Evolutionary conservation across 176 grass and related monocot species (phyloP), one percentile per base, ranked within the genome.

Genomic region (Puccinellia tenuiflora): DNA sequence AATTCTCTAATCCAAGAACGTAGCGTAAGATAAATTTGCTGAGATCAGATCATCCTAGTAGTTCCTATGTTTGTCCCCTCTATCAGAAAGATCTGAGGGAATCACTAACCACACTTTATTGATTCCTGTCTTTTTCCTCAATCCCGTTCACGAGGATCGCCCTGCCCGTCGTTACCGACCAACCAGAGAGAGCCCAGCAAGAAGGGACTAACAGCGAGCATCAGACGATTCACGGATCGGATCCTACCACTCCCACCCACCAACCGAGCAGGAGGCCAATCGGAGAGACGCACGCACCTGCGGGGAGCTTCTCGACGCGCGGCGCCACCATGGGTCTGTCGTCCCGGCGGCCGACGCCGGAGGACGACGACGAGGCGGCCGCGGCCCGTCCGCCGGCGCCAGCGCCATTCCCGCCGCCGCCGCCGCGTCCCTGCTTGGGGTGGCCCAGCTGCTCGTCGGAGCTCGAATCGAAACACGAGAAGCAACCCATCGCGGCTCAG

Each of bases 381-480:
- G 67, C 43, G 12, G 52, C 80, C 16, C 53, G 56, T 65, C 56
- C 45, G 11, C 73, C 78, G 13, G 2, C 25, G 31, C 57, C 66
- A 62, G 3, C 21, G 39, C 40, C 66, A 54, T 63, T 70, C 9
- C 69, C 68, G 8, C 51, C 73, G 24, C 53, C 83, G 18, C 64
- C 81, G 16, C 33, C 71, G 6, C 29, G 46, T 35, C 69, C 81
- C 29, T 71, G 33, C 30, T 68, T 83, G 3, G 31, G 30, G 76
- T 82, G 57, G 88, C 74, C 70, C 40, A 86, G 73, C 70, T 76
- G 62, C 66, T 83, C 89, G 48, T 76, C 85, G 77, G 77, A 63
- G 47, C 78, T 31, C 46, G 88, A 85, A 78, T 76, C 85, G 85
- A 98, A 95, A 88, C 95, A 98, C 84, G 92, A 54, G 86, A 92